Evolutionary conservation across 2,329 filamentous ascomycete genomes (phyloP).

Genomic region (Hymenoscyphus albidus): DNA sequence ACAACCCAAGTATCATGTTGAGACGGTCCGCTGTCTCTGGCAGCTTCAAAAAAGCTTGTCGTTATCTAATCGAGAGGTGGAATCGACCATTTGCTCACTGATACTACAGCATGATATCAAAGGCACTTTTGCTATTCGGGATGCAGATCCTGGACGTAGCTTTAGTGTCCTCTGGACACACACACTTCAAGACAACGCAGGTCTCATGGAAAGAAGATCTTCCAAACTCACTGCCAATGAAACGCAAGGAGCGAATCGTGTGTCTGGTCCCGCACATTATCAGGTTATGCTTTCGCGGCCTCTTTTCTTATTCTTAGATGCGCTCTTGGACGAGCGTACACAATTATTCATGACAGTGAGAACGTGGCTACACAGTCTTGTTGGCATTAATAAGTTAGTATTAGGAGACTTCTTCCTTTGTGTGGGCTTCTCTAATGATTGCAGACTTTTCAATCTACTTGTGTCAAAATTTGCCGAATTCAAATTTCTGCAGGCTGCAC

Average conservation of each 20-base stretch:
- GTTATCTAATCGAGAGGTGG: conserved; percentile 66
- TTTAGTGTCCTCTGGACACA: conserved; percentile 84
- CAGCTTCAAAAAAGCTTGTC: conserved; percentile 73
- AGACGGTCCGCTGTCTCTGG: conserved; percentile 83
- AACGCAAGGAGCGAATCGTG: conserved; percentile 38
- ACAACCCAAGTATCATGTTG: conserved; percentile 89
- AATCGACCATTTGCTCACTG: conserved; percentile 69
- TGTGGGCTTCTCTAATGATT: conserved; percentile 22
- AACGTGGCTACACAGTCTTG: conserved; percentile 70
- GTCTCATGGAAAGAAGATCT: conserved; percentile 44
- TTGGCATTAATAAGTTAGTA: conserved; percentile 59
- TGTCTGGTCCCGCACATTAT: conserved; percentile 58
- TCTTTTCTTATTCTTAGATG: conserved; percentile 76
- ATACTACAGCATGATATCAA: conserved; percentile 55
- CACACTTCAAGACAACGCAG: conserved; percentile 56
- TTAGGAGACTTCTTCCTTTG: not conserved
- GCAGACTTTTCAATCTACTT: conserved; percentile 58
- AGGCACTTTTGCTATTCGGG: conserved; percentile 45
- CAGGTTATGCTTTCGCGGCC: conserved; percentile 76
- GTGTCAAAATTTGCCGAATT: conserved; percentile 55
- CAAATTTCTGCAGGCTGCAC: conserved; percentile 44
- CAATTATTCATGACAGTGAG: conserved; percentile 74
- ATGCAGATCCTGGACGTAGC: conserved; percentile 60
- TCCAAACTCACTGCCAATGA: conserved; percentile 43
- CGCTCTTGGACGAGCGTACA: conserved; percentile 66